phyloP scores from a whole-genome alignment of 2,329 filamentous ascomycete genomes.

The Epichloe bromicola region DNA sequence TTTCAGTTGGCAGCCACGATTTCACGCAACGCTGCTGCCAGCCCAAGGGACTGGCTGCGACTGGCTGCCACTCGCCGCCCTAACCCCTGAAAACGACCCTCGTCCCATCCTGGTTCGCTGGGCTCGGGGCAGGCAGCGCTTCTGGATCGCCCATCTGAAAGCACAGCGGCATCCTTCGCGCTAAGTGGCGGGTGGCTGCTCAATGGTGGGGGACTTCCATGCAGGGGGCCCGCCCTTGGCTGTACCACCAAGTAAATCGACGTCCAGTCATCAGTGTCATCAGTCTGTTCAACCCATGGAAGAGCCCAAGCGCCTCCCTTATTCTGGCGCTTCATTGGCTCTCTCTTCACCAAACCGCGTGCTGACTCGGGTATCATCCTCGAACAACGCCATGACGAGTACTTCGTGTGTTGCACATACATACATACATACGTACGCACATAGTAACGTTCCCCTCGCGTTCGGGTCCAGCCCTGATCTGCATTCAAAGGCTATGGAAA shows the following conservation, averaged over 20 bases:
- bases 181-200: slow-evolving; percentile 3
- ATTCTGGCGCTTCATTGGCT: neutral
- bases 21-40: neutral
- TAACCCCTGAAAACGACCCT: slow-evolving; percentile 2
- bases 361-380: neutral
- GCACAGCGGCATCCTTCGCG: neutral
- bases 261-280: too few relatives aligned
- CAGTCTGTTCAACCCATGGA: neutral
- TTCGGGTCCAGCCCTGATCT: too few relatives aligned
- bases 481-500: too few relatives aligned
- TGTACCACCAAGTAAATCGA: too few relatives aligned
- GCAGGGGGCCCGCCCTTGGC: neutral
- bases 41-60: too few relatives aligned
- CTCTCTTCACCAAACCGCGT: neutral
- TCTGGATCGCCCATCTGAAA: neutral
- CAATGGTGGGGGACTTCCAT: neutral
- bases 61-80: neutral
- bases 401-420: neutral
- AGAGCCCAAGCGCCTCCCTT: neutral
- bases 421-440: too few relatives aligned
- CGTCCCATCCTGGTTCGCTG: neutral
- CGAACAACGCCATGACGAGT: neutral
- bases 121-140: neutral
- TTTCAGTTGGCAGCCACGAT: neutral
- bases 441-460: too few relatives aligned